Conservation (phyloP, 257 asterid species). For the Nicotiana knightiana region DNA sequence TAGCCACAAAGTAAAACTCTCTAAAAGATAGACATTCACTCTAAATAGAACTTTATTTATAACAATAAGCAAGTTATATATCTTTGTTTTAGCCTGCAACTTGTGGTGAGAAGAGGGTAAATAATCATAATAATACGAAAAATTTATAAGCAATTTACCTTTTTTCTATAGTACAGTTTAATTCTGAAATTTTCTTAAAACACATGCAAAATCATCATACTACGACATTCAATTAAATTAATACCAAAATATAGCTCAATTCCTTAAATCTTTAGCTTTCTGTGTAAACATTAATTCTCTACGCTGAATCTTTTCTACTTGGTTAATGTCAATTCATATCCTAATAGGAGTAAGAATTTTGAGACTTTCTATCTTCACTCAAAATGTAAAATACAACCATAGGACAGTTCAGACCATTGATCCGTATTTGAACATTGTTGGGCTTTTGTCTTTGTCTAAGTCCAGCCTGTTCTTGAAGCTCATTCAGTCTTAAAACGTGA, state of each 20-base stretch:
- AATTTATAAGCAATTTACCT: too few species aligned
- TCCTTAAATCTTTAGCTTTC: neutral
- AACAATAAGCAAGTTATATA: too few species aligned
- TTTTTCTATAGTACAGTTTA: too few species aligned
- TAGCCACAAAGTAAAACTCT: too few species aligned
- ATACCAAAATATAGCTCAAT: neutral
- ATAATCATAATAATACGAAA: too few species aligned
- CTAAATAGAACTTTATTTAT: too few species aligned
- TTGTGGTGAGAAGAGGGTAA: neutral
- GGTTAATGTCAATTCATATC: neutral
- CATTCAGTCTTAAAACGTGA: neutral
- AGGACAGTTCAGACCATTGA: neutral
- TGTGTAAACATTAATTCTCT: neutral
- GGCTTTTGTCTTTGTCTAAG: conserved; percentile 1
- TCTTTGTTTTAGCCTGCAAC: neutral
- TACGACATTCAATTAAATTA: too few species aligned
- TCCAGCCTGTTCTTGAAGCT: neutral
- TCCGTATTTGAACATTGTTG: neutral
- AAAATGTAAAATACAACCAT: neutral
- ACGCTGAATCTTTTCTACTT: neutral
- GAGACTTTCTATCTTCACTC: neutral
- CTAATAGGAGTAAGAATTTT: neutral
- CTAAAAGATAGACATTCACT: too few species aligned
- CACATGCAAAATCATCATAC: too few species aligned
- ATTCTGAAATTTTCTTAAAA: too few species aligned